A percentile compares a stretch with the other conserved stretches of the same genome.
Evolutionary conservation across 1,284 basidiomycete genomes (phyloP).

Genomic region (Irpex sp.): DNA sequence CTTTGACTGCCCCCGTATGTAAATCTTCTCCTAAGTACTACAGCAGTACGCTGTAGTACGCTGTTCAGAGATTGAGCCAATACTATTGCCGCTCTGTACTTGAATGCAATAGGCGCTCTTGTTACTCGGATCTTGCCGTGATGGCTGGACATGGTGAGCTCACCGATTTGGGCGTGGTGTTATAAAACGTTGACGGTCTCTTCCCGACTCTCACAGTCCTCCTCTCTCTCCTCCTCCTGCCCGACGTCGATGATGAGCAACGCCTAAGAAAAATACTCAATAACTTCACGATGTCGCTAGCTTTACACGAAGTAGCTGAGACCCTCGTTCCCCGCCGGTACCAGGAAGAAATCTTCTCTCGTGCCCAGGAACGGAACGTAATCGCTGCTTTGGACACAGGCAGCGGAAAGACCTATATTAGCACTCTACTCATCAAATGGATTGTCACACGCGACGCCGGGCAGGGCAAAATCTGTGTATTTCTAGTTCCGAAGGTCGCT

Average conservation of each 20-base stretch:
- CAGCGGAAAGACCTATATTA: slow-evolving; percentile 82
- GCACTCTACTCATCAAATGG: slow-evolving; percentile 76
- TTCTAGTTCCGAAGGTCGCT: slow-evolving; percentile 78
- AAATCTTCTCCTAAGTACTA: too few species aligned
- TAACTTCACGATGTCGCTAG: slow-evolving; percentile 17
- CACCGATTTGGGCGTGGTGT: not conserved
- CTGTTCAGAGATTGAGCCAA: too few species aligned
- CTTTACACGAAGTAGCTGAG: slow-evolving; percentile 24
- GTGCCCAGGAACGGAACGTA: slow-evolving; percentile 68
- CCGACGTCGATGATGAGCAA: not conserved
- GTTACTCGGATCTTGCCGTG: not conserved
- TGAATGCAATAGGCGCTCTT: not conserved
- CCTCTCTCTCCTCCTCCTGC: slow-evolving; percentile 2
- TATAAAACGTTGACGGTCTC: not conserved
- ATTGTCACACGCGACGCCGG: slow-evolving; percentile 47
- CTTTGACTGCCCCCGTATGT: too few species aligned
- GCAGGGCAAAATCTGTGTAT: slow-evolving; percentile 55
- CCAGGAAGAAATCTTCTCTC: slow-evolving; percentile 72
- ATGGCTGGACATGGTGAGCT: not conserved
- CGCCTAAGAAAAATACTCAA: not conserved
- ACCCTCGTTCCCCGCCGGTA: slow-evolving; percentile 49
- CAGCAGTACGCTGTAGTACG: too few species aligned
- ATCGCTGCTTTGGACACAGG: slow-evolving; percentile 79
- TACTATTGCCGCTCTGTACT: too few species aligned
- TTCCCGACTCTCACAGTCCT: not conserved